phyloP scores from a whole-genome alignment of 441 rosid genomes.

The Euphorbia schlechtendalii region DNA sequence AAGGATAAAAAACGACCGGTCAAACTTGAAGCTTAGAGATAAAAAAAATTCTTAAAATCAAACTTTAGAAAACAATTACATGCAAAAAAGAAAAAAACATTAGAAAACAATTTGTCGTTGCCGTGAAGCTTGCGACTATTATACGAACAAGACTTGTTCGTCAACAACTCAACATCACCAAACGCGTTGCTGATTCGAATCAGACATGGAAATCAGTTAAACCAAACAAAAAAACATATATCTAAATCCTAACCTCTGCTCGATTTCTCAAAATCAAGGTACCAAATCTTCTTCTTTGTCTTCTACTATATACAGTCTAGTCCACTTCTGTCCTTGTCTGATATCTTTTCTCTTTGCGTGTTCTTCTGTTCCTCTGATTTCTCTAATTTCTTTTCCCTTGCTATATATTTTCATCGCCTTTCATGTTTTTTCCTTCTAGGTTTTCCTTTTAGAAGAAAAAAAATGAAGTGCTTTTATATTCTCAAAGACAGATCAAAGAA shows the following conservation, averaged over 20 bases:
- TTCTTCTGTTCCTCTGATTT: background rate
- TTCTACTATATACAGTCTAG: too few relatives aligned
- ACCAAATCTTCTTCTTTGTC: too few relatives aligned
- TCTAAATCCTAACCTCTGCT: too few relatives aligned
- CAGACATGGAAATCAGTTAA: too few relatives aligned
- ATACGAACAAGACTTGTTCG: too few relatives aligned
- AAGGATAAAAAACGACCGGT: background rate
- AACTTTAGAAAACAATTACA: background rate
- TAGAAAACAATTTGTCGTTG: too few relatives aligned
- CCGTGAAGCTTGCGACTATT: too few relatives aligned
- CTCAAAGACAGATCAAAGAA: constrained; percentile 49
- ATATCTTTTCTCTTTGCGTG: background rate
- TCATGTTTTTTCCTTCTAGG: constrained; percentile 1
- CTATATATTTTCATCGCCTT: constrained; percentile 7
- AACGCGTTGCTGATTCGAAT: background rate
- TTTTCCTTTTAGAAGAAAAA: background rate
- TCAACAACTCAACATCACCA: too few relatives aligned
- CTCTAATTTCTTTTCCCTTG: constrained; percentile 4
- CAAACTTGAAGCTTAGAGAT: background rate
- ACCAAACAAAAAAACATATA: background rate
- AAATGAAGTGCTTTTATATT: constrained; percentile 41
- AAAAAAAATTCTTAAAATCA: background rate
- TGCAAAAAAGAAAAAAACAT: too few relatives aligned
- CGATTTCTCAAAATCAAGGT: background rate
- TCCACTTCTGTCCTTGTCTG: constrained; percentile 4